These are phyloP conservation scores for Globisporangium paroecandrum DNA, from an alignment of 352 stramenopile genomes.

Conservation along the genomic window DNA sequence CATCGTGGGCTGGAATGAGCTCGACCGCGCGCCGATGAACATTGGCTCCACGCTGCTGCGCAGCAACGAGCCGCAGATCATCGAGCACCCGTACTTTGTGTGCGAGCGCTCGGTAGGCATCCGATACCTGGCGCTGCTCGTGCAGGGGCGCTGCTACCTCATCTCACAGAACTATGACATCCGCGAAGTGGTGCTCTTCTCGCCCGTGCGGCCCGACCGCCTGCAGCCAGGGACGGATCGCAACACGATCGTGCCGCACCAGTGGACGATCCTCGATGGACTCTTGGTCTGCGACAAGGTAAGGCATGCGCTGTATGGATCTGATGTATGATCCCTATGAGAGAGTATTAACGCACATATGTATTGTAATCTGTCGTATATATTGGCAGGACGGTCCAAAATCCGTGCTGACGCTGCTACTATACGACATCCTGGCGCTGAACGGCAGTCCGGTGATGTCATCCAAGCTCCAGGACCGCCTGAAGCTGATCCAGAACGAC, in stretches of 20 bases:
- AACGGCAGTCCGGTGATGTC: slow-evolving; percentile 82
- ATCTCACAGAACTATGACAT: slow-evolving; percentile 85
- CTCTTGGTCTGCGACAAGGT: slow-evolving; percentile 78
- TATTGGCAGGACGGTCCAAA: slow-evolving; percentile 44
- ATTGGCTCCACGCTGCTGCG: slow-evolving; percentile 68
- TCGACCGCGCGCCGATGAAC: slow-evolving; percentile 72
- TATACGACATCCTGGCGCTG: slow-evolving; percentile 84
- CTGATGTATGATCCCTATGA: neutral
- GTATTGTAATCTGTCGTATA: neutral
- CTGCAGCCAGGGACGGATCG: slow-evolving; percentile 73
- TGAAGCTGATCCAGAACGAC: slow-evolving; percentile 89
- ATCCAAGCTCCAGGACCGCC: slow-evolving; percentile 80
- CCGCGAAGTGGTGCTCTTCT: slow-evolving; percentile 74
- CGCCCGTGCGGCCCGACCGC: slow-evolving; percentile 68
- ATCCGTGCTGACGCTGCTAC: slow-evolving; percentile 65
- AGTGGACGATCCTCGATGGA: slow-evolving; percentile 87
- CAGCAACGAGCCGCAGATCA: slow-evolving; percentile 68
- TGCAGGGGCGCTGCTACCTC: slow-evolving; percentile 79
- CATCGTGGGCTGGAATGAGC: slow-evolving; percentile 77
- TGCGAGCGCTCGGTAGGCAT: slow-evolving; percentile 78
- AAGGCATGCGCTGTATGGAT: neutral
- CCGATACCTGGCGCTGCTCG: slow-evolving; percentile 71
- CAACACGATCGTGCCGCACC: slow-evolving; percentile 68
- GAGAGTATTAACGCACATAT: too few relatives aligned
- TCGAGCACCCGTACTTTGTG: slow-evolving; percentile 84